These are phyloP conservation scores for Tylopilus plumbeoviolaceoides DNA, from an alignment of 768 basidiomycete species.

Conservation along the genomic window DNA sequence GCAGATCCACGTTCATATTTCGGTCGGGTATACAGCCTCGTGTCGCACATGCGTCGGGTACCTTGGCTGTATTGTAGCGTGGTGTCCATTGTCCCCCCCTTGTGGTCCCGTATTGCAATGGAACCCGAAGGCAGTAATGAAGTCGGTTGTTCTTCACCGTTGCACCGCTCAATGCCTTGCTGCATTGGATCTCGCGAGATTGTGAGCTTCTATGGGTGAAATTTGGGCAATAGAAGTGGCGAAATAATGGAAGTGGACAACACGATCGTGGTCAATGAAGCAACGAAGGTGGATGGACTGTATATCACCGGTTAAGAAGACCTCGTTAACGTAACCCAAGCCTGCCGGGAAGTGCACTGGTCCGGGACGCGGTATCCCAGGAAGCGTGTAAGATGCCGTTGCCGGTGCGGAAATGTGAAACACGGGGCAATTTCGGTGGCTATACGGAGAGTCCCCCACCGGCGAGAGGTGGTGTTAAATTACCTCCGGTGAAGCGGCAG, in stretches of 20 bases:
- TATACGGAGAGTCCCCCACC: too few species aligned
- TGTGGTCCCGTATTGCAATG: background rate
- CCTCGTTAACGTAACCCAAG: too few species aligned
- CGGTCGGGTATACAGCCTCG: constrained; percentile 1
- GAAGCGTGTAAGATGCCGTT: background rate
- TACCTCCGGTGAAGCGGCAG: background rate
- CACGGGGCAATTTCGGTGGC: background rate
- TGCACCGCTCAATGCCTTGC: too few species aligned
- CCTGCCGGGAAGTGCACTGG: background rate
- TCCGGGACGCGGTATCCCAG: background rate
- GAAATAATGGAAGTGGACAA: background rate
- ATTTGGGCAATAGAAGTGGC: constrained; percentile 4
- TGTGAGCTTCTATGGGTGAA: background rate
- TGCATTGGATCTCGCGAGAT: background rate
- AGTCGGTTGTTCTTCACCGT: background rate
- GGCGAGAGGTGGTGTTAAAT: too few species aligned
- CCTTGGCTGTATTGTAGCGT: background rate
- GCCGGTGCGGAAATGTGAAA: background rate
- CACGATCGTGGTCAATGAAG: background rate
- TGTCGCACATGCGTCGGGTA: background rate
- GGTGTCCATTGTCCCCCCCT: background rate
- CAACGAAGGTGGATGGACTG: background rate
- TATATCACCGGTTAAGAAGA: background rate
- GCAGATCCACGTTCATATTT: background rate
- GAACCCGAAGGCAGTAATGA: background rate